Evolutionary conservation across 2,329 filamentous ascomycete genomes (phyloP).

Genomic region (Torrubiellomyces zombiae): DNA sequence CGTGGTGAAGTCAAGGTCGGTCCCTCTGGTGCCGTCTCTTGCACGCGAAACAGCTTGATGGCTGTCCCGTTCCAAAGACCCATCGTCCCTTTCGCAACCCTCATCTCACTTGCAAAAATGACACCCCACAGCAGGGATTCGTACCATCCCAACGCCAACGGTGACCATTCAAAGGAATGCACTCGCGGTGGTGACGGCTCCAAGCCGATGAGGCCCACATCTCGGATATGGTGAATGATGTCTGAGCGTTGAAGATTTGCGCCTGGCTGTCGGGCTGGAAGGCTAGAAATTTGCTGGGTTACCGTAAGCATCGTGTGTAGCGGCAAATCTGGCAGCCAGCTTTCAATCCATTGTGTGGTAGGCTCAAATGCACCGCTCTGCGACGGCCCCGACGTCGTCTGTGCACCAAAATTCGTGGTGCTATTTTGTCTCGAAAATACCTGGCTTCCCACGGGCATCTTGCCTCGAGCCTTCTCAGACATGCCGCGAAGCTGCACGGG

Average conservation of each 20-base stretch:
- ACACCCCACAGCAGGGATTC: slow-evolving; percentile 89
- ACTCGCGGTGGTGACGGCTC: slow-evolving; percentile 61
- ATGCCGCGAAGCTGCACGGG: slow-evolving; percentile 75
- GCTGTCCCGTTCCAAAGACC: slow-evolving; percentile 88
- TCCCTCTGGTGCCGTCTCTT: slow-evolving; percentile 64
- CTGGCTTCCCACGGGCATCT: slow-evolving; percentile 74
- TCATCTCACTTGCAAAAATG: slow-evolving; percentile 80
- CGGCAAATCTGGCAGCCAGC: slow-evolving; percentile 81
- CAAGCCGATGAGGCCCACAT: slow-evolving; percentile 50
- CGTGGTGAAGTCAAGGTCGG: slow-evolving; percentile 71
- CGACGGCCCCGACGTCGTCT: slow-evolving; percentile 40
- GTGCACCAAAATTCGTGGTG: slow-evolving; percentile 58
- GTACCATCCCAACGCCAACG: slow-evolving; percentile 84
- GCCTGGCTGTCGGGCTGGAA: slow-evolving; percentile 35
- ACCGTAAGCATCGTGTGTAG: slow-evolving; percentile 72
- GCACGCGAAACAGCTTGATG: slow-evolving; percentile 78
- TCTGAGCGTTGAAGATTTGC: slow-evolving; percentile 26
- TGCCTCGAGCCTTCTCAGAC: slow-evolving; percentile 93
- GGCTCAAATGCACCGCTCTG: slow-evolving; percentile 54
- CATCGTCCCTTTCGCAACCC: slow-evolving; percentile 68
- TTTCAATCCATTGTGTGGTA: slow-evolving; percentile 73
- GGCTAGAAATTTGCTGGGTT: slow-evolving; percentile 46
- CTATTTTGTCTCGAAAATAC: slow-evolving; percentile 84
- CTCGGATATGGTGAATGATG: slow-evolving; percentile 36
- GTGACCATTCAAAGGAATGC: slow-evolving; percentile 90